Base-by-base conservation (phyloP, 2,329 filamentous ascomycete species). In the Juglanconis oblonga region DNA sequence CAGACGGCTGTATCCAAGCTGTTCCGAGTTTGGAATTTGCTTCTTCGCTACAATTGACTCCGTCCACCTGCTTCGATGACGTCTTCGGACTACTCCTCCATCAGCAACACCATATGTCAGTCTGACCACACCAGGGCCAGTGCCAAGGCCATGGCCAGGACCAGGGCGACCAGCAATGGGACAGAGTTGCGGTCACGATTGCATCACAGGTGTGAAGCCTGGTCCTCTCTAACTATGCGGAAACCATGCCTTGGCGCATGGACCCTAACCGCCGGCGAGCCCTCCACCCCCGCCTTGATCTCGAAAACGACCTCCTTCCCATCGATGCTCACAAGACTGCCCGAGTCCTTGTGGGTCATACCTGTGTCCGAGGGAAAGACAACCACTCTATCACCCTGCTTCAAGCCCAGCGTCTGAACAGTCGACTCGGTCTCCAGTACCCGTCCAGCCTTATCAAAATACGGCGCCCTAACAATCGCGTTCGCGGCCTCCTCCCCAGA, bases 361-460 rank as follows among this genome's bases (percentile, higher is more conserved):
- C 87, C 87, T 49, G 82, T 81, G 69, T 91, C 87, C 2, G 79
- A 82, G 5, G 87, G 88, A 76, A 80, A 85, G 32, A 89, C 72
- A 68, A 79, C 75, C 3, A 91, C 83, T 49, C 70, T 63, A 35
- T 82, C 75, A 1, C 87, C 87, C 62, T 73, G 76, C 54, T 73
- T 72, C 62, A 91, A 68, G 0, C 78, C 77, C 52, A 81, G 72
- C 3, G 81, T 73, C 14, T 64, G 64, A 0, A 73, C 76, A 8
- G 78, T 64, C 17, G 72, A 80, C 69, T 90, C 86, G 4, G 65
- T 64, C 11, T 63, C 69, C 62, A 85, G 81, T 3, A 87, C 76
- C 0, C 59, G 66, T 10, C 69, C 71, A 44, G 77, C 74, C 14
- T 54, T 32, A 62, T 85, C 82, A 42, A 74, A 76, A 67, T 80